Evolutionary conservation across 148 eudicot species (phyloP), one percentile per base, ranked within the genome.

Genomic region (Beta vulgaris): DNA sequence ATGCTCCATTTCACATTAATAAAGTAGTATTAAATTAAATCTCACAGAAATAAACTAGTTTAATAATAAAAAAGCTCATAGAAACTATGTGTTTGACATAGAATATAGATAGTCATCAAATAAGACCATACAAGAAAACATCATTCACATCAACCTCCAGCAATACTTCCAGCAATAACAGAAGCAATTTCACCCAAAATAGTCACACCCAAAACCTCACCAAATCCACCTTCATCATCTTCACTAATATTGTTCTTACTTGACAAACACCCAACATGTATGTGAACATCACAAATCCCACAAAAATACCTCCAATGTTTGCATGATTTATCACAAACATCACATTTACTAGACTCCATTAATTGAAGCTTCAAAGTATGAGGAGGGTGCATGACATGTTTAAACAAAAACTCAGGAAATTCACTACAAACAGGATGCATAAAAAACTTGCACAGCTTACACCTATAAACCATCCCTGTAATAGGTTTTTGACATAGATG

Each of bases 281-380:
- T 65, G 64, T 78, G 81, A 40, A 78, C 81, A 78, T 78, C 67
- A 72, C 81, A 78, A n/a, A 40, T 66, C 34, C 15, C 72, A 15
- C 81, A 78, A 55, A 13, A n/a, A 63, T 78, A 78, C 57, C 76
- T 21, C 81, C 81, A 72, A 3, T 67, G 64, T 32, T 49, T 71
- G 2, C 79, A 77, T 11, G 61, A 21, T 46, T 77, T 69, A 7
- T 61, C 48, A 13, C 74, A 77, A 46, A 77, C 79, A 69, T 77
- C 69, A 25, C 79, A 77, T 18, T 60, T 69, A 21, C n/a, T 37
- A 8, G 61, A 36, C 0, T 5, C 29, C 55, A 26, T 46, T 0
- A 18, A 23, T 34, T 36, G 39, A 48, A 71, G 71, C 34, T 35
- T 71, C 39, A 78, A 63, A 7, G 54, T 6, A 53, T 78, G 80